These are phyloP conservation scores for Russula ochroleuca DNA, from an alignment of 768 basidiomycete species.

Conservation along the genomic window DNA sequence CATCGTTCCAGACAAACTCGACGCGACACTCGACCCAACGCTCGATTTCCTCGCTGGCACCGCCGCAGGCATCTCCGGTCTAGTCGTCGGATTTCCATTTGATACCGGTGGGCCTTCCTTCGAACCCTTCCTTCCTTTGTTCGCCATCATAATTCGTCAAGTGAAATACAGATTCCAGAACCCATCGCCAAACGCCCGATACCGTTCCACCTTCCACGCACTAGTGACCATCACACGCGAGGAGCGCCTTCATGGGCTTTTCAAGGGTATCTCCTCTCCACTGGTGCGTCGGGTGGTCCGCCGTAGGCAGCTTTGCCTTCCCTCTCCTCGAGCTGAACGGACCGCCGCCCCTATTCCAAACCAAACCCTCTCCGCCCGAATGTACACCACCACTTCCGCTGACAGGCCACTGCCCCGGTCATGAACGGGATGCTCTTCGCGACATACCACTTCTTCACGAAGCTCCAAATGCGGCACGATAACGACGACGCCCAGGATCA, in stretches of 20 bases:
- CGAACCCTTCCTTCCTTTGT: too few relatives aligned
- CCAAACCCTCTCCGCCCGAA: not conserved
- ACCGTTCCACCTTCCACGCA: constrained; percentile 61
- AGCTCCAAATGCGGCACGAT: constrained; percentile 50
- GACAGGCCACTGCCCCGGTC: constrained; percentile 61
- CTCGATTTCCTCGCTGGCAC: constrained; percentile 81
- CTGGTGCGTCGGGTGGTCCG: constrained; percentile 48
- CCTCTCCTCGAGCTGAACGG: not conserved
- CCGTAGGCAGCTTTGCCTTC: not conserved
- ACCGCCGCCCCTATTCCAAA: not conserved
- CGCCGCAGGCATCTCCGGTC: constrained; percentile 44
- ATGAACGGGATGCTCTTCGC: constrained; percentile 88
- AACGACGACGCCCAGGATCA: constrained; percentile 38
- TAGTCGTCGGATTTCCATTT: constrained; percentile 35
- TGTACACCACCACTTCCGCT: not conserved
- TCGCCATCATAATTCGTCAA: constrained; percentile 28
- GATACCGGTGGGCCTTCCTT: constrained; percentile 32
- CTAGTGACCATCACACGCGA: constrained; percentile 64
- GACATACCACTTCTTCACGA: constrained; percentile 76
- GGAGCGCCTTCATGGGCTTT: constrained; percentile 64
- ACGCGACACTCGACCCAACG: constrained; percentile 60
- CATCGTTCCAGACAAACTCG: constrained; percentile 4
- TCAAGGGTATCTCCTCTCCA: constrained; percentile 75
- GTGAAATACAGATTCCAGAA: constrained; percentile 82
- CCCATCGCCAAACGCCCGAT: constrained; percentile 51